phyloP scores from a whole-genome alignment of 176 grass and related monocot species.

The Oryza rufipogon region DNA sequence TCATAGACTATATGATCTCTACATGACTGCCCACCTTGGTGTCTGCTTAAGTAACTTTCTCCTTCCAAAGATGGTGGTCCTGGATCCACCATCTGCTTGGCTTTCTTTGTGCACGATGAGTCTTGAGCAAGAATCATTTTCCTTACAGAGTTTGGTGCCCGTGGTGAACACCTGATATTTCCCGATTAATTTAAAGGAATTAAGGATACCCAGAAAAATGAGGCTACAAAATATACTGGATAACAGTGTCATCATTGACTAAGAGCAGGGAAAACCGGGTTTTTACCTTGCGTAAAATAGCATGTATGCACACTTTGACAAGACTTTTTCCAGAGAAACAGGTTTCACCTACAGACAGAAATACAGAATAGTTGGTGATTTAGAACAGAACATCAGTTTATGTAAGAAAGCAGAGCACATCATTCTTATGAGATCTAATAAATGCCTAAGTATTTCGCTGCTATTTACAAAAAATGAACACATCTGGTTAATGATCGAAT shows the following conservation, averaged over 20 bases:
- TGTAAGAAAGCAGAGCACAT: constrained; percentile 4
- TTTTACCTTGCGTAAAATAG: constrained; percentile 90
- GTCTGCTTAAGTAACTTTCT: constrained; percentile 26
- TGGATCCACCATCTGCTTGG: constrained; percentile 19
- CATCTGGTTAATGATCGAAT: constrained; percentile 10
- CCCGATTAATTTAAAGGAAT: constrained; percentile 23
- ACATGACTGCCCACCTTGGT: constrained; percentile 31
- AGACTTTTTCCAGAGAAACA: constrained; percentile 57
- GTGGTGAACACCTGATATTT: constrained; percentile 67
- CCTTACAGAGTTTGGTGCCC: constrained; percentile 66
- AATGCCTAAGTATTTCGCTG: constrained; percentile 1
- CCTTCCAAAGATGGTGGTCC: constrained; percentile 8
- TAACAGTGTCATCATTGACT: neutral
- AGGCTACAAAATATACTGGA: neutral
- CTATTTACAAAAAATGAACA: constrained; percentile 24
- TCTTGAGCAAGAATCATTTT: constrained; percentile 44
- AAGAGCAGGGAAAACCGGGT: neutral
- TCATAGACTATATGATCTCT: constrained; percentile 18
- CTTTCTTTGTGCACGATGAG: constrained; percentile 32
- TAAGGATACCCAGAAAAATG: constrained; percentile 26
- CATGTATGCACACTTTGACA: constrained; percentile 83
- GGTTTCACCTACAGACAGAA: constrained; percentile 67
- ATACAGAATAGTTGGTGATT: neutral
- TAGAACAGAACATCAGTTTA: constrained; percentile 15
- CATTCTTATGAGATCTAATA: constrained; percentile 11